Base-by-base conservation (phyloP, 495 filamentous ascomycete genomes). In the Trichoderma gamsii region DNA sequence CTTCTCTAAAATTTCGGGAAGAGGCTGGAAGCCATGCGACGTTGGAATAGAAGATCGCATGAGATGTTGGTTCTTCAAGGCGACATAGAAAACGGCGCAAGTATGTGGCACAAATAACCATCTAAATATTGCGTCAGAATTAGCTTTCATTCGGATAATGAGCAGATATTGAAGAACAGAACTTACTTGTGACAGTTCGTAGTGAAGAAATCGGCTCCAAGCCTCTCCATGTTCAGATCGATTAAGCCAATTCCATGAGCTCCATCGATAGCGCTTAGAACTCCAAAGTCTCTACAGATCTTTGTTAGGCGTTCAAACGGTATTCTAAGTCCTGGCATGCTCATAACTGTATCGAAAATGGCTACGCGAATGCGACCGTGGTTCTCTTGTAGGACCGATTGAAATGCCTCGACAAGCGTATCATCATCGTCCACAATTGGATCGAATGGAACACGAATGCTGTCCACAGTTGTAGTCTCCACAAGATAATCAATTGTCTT, bases 151-250 rank as follows among this genome's bases (percentile, higher is more conserved):
- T 6, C 44, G 3, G 13, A n/a, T 15, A 49, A 11, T 8, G 16
- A 61, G 7, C 11, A 11, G 21, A 9, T n/a, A 23, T 7, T 0
- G 63, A 21, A 27, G 89, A 89, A 44, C 82, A 81, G 87, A 16
- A 92, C 85, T 91, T 90, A 96, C 82, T 95, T 95, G 75, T 95
- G 90, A 70, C 83, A 87, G 71, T 93, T 95, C 27, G 79, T 85
- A n/a, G 89, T 82, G 69, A 92, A 87, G 76, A 95, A 95, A 75
- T 95, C 91, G 5, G 88, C 84, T 23, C 85, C 80, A 27, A 92
- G 68, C 15, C 64, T 68, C 16, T 69, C 74, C 59, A 93, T 77
- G 73, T 92, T 83, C 18, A 96, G 75, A 15, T 80, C 79, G 43
- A 94, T 81, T 67, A 91, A 87, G 0, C 92, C 92, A 18, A 93